These are phyloP conservation scores for Ogataea siamensis DNA, from an alignment of 805 yeast species.

Conservation along the genomic window DNA sequence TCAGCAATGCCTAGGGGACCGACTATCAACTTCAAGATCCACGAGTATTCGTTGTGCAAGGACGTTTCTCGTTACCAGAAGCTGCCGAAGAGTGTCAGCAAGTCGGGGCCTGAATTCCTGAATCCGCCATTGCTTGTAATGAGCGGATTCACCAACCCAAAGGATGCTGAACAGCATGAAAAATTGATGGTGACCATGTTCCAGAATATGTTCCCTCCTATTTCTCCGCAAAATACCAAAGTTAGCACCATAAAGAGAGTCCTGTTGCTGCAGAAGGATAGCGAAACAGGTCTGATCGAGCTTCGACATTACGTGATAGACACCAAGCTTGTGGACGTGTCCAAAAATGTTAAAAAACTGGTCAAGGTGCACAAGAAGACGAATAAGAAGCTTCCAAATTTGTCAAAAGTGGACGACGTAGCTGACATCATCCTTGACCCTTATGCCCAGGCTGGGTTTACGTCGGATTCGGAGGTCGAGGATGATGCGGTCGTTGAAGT, in stretches of 20 bases:
- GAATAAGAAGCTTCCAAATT: slow-evolving; percentile 66
- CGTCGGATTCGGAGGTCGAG: slow-evolving; percentile 92
- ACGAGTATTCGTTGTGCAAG: slow-evolving; percentile 73
- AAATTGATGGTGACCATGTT: slow-evolving; percentile 83
- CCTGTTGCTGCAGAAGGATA: slow-evolving; percentile 72
- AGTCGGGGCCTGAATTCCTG: slow-evolving; percentile 58
- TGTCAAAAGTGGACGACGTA: slow-evolving; percentile 67
- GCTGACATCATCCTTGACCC: slow-evolving; percentile 83
- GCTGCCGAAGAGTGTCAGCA: slow-evolving; percentile 75
- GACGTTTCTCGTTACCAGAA: slow-evolving; percentile 71
- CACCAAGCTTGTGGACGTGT: slow-evolving; percentile 79
- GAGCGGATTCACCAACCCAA: slow-evolving; percentile 81
- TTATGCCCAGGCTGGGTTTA: slow-evolving; percentile 69
- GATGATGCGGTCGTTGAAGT: slow-evolving; percentile 82
- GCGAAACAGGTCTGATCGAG: slow-evolving; percentile 70
- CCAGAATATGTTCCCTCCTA: slow-evolving; percentile 94
- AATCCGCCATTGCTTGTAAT: slow-evolving; percentile 89
- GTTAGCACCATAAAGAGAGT: slow-evolving; percentile 79
- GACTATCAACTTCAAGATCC: slow-evolving; percentile 77
- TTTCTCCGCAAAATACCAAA: slow-evolving; percentile 78
- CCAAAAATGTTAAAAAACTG: slow-evolving; percentile 68
- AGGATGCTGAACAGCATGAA: slow-evolving; percentile 65
- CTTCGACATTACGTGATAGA: slow-evolving; percentile 87
- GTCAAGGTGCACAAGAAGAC: slow-evolving; percentile 58
- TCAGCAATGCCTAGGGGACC: slow-evolving; percentile 95